These are phyloP conservation scores for Bryoglossum gracile DNA, from an alignment of 495 filamentous ascomycete genomes.

Conservation along the genomic window DNA sequence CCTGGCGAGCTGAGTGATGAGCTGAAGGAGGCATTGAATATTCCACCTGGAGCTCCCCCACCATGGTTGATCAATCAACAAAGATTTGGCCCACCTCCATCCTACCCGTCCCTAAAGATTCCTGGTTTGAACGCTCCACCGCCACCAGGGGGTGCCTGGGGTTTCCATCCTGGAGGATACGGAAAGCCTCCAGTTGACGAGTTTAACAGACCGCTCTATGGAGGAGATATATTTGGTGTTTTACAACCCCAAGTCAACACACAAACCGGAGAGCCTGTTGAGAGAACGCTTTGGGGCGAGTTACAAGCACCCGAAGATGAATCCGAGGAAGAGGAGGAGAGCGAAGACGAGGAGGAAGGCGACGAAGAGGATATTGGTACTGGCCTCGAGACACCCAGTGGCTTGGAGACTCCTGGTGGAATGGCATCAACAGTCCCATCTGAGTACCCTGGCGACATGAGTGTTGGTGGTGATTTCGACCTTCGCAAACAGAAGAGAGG, in stretches of 20 bases:
- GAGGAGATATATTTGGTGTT: slow-evolving; percentile 89
- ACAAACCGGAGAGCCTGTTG: slow-evolving; percentile 70
- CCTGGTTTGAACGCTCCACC: slow-evolving; percentile 93
- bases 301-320: slow-evolving; percentile 79
- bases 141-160: slow-evolving; percentile 90
- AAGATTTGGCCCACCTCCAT: slow-evolving; percentile 84
- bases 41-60: slow-evolving; percentile 87
- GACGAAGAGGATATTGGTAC: slow-evolving; percentile 51
- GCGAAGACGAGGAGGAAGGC: slow-evolving; percentile 65
- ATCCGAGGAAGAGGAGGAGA: slow-evolving; percentile 72
- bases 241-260: slow-evolving; percentile 47
- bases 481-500: slow-evolving; percentile 81
- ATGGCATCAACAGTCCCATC: slow-evolving; percentile 72
- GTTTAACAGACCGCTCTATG: slow-evolving; percentile 80
- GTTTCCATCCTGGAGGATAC: slow-evolving; percentile 91
- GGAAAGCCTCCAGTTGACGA: slow-evolving; percentile 94
- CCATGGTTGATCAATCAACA: slow-evolving; percentile 98
- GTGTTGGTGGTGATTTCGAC: slow-evolving; percentile 80
- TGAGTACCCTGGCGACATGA: slow-evolving; percentile 62
- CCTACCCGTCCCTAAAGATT: slow-evolving; percentile 87
- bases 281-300: slow-evolving; percentile 88
- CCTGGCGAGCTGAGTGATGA: slow-evolving; percentile 88
- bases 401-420: slow-evolving; percentile 74
- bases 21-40: slow-evolving; percentile 87
- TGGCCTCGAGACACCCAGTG: slow-evolving; percentile 66